Evolutionary conservation across 2,329 filamentous ascomycete genomes (phyloP).

Genomic region (Bipolaris cookei): DNA sequence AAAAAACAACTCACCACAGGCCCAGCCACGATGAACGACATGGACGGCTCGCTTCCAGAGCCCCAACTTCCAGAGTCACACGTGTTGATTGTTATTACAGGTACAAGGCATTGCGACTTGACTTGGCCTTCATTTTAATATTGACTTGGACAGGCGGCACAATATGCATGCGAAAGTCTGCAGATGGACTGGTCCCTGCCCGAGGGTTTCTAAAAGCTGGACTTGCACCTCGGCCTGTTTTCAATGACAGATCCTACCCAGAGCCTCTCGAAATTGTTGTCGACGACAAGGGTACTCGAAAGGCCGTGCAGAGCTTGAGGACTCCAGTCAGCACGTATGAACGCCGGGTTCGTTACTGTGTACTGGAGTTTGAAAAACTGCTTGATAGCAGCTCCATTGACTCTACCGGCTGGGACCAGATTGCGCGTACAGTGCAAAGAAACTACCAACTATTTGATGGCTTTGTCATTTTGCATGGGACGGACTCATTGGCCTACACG

Average conservation of each 20-base stretch:
- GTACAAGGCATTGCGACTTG: conserved; percentile 46
- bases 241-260: conserved; percentile 76
- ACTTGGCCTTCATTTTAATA: background rate
- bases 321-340: conserved; percentile 82
- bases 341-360: conserved; percentile 80
- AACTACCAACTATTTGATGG: conserved; percentile 91
- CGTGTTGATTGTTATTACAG: conserved; percentile 89
- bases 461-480: conserved; percentile 90
- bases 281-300: conserved; percentile 56
- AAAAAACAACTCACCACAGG: conserved; percentile 1
- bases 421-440: conserved; percentile 76
- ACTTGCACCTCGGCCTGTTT: conserved; percentile 80
- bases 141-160: conserved; percentile 62
- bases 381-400: conserved; percentile 92
- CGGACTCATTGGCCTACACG: conserved; percentile 86
- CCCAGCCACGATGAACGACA: conserved; percentile 17
- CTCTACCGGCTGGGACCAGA: conserved; percentile 82
- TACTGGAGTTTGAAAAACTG: conserved; percentile 82
- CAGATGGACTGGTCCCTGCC: conserved; percentile 76
- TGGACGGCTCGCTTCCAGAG: conserved; percentile 39
- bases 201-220: conserved; percentile 79
- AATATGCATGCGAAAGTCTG: conserved; percentile 88
- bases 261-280: conserved; percentile 63
- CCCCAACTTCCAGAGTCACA: conserved; percentile 69
- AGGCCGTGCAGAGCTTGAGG: conserved; percentile 70